phyloP scores from a whole-genome alignment of 257 asterid species.

The Salvia splendens region DNA sequence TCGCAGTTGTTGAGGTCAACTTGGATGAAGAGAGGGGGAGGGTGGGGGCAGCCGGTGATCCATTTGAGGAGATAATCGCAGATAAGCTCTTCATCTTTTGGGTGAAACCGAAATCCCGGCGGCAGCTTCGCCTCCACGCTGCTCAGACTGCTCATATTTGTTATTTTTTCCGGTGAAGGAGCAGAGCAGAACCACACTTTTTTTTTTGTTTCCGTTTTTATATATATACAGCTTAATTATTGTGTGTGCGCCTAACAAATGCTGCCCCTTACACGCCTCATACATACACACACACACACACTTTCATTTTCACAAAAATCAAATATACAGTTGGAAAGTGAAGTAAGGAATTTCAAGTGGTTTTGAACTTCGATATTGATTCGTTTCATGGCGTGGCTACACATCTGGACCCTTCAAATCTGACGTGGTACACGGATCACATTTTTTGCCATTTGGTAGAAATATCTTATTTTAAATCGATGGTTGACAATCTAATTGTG shows the following conservation, averaged over 20 bases:
- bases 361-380: slow-evolving; percentile 34
- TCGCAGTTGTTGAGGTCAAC: slow-evolving; percentile 90
- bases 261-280: background rate
- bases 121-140: slow-evolving; percentile 84
- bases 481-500: no score
- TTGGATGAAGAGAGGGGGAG: slow-evolving; percentile 55
- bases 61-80: slow-evolving; percentile 79
- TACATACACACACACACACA: background rate
- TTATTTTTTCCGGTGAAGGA: no score
- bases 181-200: no score
- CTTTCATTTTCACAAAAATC: background rate
- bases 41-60: slow-evolving; percentile 41
- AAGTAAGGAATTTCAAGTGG: slow-evolving; percentile 18
- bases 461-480: no score
- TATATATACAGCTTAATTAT: no score
- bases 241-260: background rate
- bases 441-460: no score
- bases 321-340: background rate
- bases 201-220: background rate
- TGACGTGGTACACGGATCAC: slow-evolving; percentile 32
- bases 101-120: slow-evolving; percentile 90
- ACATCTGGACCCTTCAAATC: slow-evolving; percentile 19
- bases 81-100: slow-evolving; percentile 76
- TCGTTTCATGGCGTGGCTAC: slow-evolving; percentile 45
- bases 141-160: slow-evolving; percentile 64